Evolutionary conservation across 208 protist species (phyloP).

Genomic region (Phytomonas sp.): DNA sequence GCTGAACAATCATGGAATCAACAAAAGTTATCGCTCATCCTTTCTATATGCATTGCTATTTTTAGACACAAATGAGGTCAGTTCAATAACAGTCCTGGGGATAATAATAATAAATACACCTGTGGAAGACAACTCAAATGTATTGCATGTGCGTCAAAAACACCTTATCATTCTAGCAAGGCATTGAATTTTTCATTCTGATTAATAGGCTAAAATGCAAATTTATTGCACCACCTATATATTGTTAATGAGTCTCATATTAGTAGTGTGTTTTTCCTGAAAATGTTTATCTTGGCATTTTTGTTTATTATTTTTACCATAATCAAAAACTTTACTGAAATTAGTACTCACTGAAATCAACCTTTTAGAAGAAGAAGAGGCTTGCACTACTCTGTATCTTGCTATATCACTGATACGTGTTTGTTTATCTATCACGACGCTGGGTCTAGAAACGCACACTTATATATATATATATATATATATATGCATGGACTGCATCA

Average conservation of each 20-base stretch:
- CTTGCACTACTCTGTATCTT: constrained; percentile 3
- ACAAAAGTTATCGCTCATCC: neutral
- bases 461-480: constrained; percentile 4
- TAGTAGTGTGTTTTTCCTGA: neutral
- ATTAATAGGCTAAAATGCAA: neutral
- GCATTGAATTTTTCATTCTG: neutral
- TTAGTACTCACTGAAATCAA: neutral
- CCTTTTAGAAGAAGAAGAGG: constrained; percentile 6
- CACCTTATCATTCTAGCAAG: neutral
- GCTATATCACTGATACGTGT: neutral
- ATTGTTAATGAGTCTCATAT: constrained; percentile 2
- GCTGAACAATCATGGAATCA: neutral
- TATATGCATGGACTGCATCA: neutral
- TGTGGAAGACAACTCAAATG: neutral
- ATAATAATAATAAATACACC: neutral
- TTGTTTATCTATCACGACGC: neutral
- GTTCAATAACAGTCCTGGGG: neutral
- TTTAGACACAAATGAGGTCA: neutral
- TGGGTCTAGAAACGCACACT: neutral
- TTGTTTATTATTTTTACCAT: constrained; percentile 6
- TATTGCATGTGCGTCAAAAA: neutral
- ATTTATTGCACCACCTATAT: constrained; percentile 1
- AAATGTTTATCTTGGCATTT: constrained; percentile 3
- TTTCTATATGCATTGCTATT: neutral
- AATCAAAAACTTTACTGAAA: constrained; percentile 2